Evolutionary conservation across 73 alveolate species (phyloP).

Genomic region (Paramecium biaurelia): DNA sequence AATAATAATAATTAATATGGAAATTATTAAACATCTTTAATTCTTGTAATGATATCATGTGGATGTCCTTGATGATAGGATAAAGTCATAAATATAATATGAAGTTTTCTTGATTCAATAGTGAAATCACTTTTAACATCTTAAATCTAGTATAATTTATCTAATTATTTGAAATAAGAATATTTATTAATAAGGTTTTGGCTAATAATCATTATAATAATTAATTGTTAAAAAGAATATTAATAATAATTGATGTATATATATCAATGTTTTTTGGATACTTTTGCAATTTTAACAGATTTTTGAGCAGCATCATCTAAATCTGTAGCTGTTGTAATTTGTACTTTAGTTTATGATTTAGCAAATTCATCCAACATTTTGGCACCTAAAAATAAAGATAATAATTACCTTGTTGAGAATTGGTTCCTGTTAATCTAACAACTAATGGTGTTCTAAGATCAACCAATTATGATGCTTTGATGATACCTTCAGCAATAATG

Average conservation of each 20-base stretch:
- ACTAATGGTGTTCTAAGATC: constrained; percentile 86
- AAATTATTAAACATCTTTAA: not conserved
- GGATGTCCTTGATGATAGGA: not conserved
- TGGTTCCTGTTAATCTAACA: constrained; percentile 91
- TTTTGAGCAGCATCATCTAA: constrained; percentile 49
- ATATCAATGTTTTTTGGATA: not conserved
- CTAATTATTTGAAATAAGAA: not conserved
- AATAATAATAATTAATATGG: not conserved
- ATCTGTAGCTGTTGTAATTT: constrained; percentile 37
- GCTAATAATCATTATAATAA: not conserved
- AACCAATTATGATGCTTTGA: constrained; percentile 84
- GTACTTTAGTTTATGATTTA: constrained; percentile 14
- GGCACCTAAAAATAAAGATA: not conserved
- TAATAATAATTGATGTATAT: not conserved
- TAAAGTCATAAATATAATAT: not conserved
- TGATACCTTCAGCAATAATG: constrained; percentile 88
- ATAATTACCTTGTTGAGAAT: constrained; percentile 74
- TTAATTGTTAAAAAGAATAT: not conserved
- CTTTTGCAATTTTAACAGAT: constrained; percentile 3
- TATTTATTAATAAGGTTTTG: not conserved
- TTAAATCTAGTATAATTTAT: not conserved
- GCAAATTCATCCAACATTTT: constrained; percentile 27
- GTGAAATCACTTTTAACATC: not conserved
- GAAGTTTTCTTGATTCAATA: not conserved
- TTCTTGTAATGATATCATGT: not conserved